Base-by-base conservation (phyloP, 2,329 filamentous ascomycete genomes). In the Aspergillus sergii region DNA sequence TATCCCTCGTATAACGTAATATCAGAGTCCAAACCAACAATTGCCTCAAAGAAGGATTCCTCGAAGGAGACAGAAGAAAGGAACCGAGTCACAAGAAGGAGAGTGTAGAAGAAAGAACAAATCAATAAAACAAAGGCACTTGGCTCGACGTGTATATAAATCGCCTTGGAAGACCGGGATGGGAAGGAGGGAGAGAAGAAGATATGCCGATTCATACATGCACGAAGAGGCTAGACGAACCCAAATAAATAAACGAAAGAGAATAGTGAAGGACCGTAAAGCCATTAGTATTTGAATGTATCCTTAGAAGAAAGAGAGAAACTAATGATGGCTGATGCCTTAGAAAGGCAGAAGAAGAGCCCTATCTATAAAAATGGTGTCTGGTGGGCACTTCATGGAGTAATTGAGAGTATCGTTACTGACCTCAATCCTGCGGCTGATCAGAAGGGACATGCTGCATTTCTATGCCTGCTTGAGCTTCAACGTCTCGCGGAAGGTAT, bases 401-500 rank as follows among this genome's bases (percentile, higher is more conserved):
- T 23, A 16, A 16, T 55, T 46, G 63, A 64, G 56, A 69, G 67
- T 62, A 59, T 32, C 55, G 50, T 57, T 68, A 66, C 66, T 66
- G 65, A 64, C 71, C 58, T 70, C 60, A 73, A 32, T 53, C 64
- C 60, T 72, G 65, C 51, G 67, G 68, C 46, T 69, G 63, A 48
- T 58, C 67, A 55, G 71, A 66, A 59, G 70, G 65, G 39, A 91
- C 86, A 65, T 84, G 81, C 73, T 92, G 88, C 89, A 96, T 90
- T 77, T 96, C 92, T 72, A 94, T 82, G 67, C 83, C 80, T 71
- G 83, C 78, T 76, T 87, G 81, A 75, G 85, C 75, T 71, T 84
- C 78, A 50, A 79, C 72, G 68, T 85, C 73, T 58, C 81, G 82
- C 30, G 81, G 79, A 19, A 79, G 79, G 66, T 82, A 80, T 69